Base-by-base conservation (phyloP, 139 green algal genomes). In the Medakamo hakoo region DNA sequence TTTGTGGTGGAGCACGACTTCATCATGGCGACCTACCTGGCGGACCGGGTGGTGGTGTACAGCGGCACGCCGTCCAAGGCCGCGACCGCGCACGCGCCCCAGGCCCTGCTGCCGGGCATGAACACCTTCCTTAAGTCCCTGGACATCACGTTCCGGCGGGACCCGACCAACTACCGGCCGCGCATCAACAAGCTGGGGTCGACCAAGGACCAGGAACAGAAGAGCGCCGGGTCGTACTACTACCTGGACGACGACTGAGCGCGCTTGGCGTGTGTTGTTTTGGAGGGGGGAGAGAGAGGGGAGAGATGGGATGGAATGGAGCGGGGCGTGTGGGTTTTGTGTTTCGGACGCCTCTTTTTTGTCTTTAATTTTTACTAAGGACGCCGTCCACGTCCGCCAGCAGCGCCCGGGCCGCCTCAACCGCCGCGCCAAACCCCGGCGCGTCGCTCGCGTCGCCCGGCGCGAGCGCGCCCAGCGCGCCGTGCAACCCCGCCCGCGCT, bases 1-100 rank as follows among this genome's bases (percentile, higher is more conserved):
- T 98, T 99, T 76, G 88, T 99, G 14, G 93, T 99, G 71, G 93
- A 99, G 87, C 93, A 99, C 78, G 93, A 99, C 67, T 99, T 99
- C 84, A 98, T 99, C 89, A 99, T 99, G 93, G 88, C 93, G 27
- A 93, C 92, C 14, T 98, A 98, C 80, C 82, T 98, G 58, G 92
- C 92, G 20, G 92, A 98, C 80, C 71, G 78, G 0, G 93, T 99
- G 58, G 87, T 99, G 30, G 91, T 99, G 61, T 99, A 99, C 70
- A 86, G 96, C 61, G 93, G 93, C 22, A 32, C 80, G 71, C 86
- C 92, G 5, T 88, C 81, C 29, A 76, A 80, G 63, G 60, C 83
- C 4, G 92, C 89, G 49, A 85, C 73, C 3, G 93, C 93, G 2
- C 68, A 65, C 52, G 67, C 76, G 24, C 93, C 93, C 4, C 82